Evolutionary conservation across 2,329 filamentous ascomycete genomes (phyloP).

Genomic region (Fusarium scirpi): DNA sequence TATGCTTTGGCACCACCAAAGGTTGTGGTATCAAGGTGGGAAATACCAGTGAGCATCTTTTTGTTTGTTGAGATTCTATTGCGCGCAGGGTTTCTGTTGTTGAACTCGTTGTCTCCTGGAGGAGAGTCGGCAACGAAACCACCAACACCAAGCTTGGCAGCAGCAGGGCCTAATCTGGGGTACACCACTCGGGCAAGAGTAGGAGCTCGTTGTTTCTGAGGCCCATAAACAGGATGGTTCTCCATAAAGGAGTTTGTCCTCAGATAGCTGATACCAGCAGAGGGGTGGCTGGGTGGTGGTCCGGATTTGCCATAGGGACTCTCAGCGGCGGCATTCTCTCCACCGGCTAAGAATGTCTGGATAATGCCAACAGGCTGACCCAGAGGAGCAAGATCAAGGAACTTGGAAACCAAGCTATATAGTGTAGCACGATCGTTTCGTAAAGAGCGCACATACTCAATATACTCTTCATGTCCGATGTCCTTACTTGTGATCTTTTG

Average conservation of each 20-base stretch:
- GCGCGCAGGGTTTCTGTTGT: slow-evolving; percentile 44
- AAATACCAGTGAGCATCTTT: slow-evolving; percentile 52
- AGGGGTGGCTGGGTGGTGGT: slow-evolving; percentile 71
- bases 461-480: slow-evolving; percentile 64
- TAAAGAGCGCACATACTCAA: slow-evolving; percentile 64
- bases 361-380: slow-evolving; percentile 49
- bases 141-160: slow-evolving; percentile 64
- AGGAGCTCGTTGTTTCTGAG: slow-evolving; percentile 63
- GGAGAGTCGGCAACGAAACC: slow-evolving; percentile 64
- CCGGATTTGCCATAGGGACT: slow-evolving; percentile 64
- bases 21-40: slow-evolving; percentile 60
- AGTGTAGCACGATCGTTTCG: slow-evolving; percentile 64
- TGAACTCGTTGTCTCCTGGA: slow-evolving; percentile 58
- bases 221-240: slow-evolving; percentile 72
- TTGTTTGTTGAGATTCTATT: slow-evolving; percentile 35
- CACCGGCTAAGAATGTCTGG: slow-evolving; percentile 43
- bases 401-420: slow-evolving; percentile 67
- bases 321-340: slow-evolving; percentile 45
- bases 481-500: slow-evolving; percentile 48
- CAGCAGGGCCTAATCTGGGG: slow-evolving; percentile 53
- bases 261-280: slow-evolving; percentile 71
- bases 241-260: slow-evolving; percentile 66
- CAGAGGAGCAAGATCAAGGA: slow-evolving; percentile 71
- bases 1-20: slow-evolving; percentile 67
- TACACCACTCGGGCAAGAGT: slow-evolving; percentile 64